Evolutionary conservation across 306 rosid species (phyloP).

Genomic region (Argentina anserina): DNA sequence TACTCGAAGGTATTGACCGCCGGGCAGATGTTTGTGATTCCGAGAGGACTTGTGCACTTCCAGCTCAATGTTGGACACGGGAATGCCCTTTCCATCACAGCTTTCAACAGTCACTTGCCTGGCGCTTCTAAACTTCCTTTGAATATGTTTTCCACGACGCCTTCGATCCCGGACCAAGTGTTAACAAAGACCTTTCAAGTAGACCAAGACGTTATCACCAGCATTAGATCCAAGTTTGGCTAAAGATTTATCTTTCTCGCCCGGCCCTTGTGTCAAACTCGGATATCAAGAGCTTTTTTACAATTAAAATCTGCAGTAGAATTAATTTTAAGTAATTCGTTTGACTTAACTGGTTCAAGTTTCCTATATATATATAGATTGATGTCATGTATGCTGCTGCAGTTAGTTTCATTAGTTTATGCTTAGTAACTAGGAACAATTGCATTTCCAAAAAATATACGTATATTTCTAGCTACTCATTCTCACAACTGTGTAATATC

Average conservation of each 20-base stretch:
- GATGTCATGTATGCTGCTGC: too few relatives aligned
- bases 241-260: too few relatives aligned
- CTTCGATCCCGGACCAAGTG: slow-evolving; percentile 31
- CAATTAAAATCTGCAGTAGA: too few relatives aligned
- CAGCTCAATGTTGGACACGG: slow-evolving; percentile 34
- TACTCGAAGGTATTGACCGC: slow-evolving; percentile 34
- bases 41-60: slow-evolving; percentile 42
- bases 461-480: too few relatives aligned
- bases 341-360: too few relatives aligned
- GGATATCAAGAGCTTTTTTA: background rate
- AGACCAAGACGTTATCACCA: background rate
- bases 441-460: too few relatives aligned
- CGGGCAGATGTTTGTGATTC: slow-evolving; percentile 43
- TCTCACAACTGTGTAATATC: too few relatives aligned
- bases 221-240: background rate
- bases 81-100: slow-evolving; percentile 29
- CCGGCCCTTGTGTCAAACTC: too few relatives aligned
- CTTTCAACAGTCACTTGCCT: slow-evolving; percentile 48
- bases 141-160: slow-evolving; percentile 28
- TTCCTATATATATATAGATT: too few relatives aligned
- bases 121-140: slow-evolving; percentile 21
- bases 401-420: too few relatives aligned
- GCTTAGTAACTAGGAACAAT: too few relatives aligned
- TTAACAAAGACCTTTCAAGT: slow-evolving; percentile 22
- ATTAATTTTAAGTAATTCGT: too few relatives aligned